phyloP scores from a whole-genome alignment of 2,329 filamentous ascomycete species.

The Aureobasidium namibiae region DNA sequence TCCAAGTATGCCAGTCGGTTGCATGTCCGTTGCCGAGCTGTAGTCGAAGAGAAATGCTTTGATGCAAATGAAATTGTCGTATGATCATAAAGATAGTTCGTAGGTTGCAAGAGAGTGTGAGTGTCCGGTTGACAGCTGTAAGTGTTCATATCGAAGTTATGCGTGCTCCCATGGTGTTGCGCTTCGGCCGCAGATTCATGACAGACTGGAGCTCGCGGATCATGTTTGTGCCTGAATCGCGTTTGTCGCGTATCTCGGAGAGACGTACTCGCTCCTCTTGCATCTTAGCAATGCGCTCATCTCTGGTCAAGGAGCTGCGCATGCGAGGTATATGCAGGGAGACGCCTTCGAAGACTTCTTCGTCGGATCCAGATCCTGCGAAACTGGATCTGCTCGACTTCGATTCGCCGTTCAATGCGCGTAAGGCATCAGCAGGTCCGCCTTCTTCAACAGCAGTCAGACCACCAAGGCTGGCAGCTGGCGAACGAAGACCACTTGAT shows the following conservation, averaged over 20 bases:
- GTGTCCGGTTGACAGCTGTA: background rate
- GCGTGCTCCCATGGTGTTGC: background rate
- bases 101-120: background rate
- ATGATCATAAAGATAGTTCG: background rate
- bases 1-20: background rate
- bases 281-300: conserved; percentile 81
- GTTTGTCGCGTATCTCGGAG: conserved; percentile 61
- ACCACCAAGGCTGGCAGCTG: conserved; percentile 53
- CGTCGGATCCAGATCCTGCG: conserved; percentile 40
- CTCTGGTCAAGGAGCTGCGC: conserved; percentile 64
- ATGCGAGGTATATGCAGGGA: conserved; percentile 61
- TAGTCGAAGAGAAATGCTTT: background rate
- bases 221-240: conserved; percentile 81
- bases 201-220: conserved; percentile 87
- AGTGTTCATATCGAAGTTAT: conserved; percentile 11
- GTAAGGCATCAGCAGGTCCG: conserved; percentile 59
- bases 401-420: conserved; percentile 66
- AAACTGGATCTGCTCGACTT: conserved; percentile 37
- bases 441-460: conserved; percentile 48
- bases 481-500: conserved; percentile 40
- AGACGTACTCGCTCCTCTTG: conserved; percentile 75
- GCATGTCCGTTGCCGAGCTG: background rate
- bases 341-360: conserved; percentile 85
- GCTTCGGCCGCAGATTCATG: conserved; percentile 42
- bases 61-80: background rate